These are phyloP conservation scores for Colletotrichum camelliae DNA, from an alignment of 2,329 filamentous ascomycete species.

Conservation along the genomic window DNA sequence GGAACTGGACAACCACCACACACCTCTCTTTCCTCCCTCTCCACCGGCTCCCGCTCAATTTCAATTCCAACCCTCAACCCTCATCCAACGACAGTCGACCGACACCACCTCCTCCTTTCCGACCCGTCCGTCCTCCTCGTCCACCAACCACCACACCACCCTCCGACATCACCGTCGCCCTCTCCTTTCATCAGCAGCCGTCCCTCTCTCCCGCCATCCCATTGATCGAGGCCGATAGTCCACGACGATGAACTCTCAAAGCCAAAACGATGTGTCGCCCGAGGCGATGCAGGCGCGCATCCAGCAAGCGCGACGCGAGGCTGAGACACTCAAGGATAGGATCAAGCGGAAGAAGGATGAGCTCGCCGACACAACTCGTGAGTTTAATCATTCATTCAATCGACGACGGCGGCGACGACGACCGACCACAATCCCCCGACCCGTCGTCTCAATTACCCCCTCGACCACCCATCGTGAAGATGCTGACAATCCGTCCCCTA, in stretches of 20 bases:
- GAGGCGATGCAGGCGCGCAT: slow-evolving; percentile 92
- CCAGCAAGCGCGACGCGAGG: slow-evolving; percentile 92
- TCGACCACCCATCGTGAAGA: neutral
- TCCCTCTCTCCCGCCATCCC: slow-evolving; percentile 14
- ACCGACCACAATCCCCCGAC: slow-evolving; percentile 4
- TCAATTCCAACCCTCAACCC: slow-evolving; percentile 20
- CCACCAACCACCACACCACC: slow-evolving; percentile 5
- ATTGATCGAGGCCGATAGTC: slow-evolving; percentile 8
- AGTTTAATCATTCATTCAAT: slow-evolving; percentile 46
- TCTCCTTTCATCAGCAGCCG: neutral
- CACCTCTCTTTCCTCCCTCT: slow-evolving; percentile 23
- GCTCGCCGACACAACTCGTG: slow-evolving; percentile 96
- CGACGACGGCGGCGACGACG: neutral
- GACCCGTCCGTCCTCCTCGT: slow-evolving; percentile 16
- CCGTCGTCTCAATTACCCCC: neutral
- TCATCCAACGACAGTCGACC: slow-evolving; percentile 22
- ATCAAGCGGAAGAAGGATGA: slow-evolving; percentile 99
- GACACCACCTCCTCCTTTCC: slow-evolving; percentile 14
- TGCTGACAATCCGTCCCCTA: slow-evolving; percentile 24
- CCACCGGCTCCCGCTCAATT: slow-evolving; percentile 20
- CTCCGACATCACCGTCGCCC: neutral
- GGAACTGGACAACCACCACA: slow-evolving; percentile 21
- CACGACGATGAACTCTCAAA: slow-evolving; percentile 60
- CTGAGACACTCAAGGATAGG: slow-evolving; percentile 95
- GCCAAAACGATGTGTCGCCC: slow-evolving; percentile 68